Evolutionary conservation across 192 early-diverging fungal species (phyloP), one percentile per base, ranked within the genome.

Genomic region (Coemansia sp.): DNA sequence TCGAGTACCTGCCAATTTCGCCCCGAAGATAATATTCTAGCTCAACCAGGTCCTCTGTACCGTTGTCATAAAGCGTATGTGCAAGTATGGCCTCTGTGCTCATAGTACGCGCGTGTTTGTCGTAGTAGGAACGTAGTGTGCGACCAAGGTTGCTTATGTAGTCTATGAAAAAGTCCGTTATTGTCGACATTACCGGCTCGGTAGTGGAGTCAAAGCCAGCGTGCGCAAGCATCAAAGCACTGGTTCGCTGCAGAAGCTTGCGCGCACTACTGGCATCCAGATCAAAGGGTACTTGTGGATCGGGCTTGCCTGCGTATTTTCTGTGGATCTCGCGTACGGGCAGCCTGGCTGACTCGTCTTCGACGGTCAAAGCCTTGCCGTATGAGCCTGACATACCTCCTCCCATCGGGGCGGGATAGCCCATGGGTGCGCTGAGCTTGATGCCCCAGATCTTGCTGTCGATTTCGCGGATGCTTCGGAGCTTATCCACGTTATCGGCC

Each of bases 191-290:
- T 14, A 93, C 91, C 51, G 75, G 70, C 20, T 78, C 74, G 9
- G 89, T 86, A 33, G 87, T 85, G 76, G 92, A 86, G 76, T 99
- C 95, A 79, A 97, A 99, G 17, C 97, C 97, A 15, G 90, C 83
- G 68, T 99, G 97, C 36, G 90, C 80, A 45, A 96, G 78, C 65
- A 97, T 65, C 67, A 91, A 88, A 1, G 89, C 81, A 9, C 79
- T 71, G 7, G 86, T 85, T 11, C 91, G 88, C 58, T 86, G 78
- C 65, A 92, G 71, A 36, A 93, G 76, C 5, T 76, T 84, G 45
- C 88, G 84, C 15, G 89, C 88, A 2, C 89, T 71, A 2, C 70
- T 61, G 6, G 78, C 70, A 66, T 91, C 89, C 65, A 96, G 33
- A 3, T 78, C 64, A 33, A 90, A 65, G 0, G 87, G 84, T 1